These are phyloP conservation scores for Hygrocybe punicea DNA, from an alignment of 768 basidiomycete genomes.

Conservation along the genomic window DNA sequence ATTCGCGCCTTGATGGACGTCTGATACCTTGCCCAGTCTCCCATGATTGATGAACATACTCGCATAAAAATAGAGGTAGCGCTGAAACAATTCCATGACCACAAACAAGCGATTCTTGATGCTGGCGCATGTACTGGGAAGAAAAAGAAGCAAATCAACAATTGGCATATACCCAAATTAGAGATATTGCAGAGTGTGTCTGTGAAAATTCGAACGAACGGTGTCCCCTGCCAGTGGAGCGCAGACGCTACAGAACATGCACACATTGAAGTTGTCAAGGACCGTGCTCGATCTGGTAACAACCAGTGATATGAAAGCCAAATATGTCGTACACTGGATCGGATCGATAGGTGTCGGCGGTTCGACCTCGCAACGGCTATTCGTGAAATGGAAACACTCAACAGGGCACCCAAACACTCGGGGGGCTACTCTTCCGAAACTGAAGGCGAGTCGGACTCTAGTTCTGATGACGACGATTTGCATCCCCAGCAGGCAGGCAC, in stretches of 20 bases:
- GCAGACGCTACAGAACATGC: conserved; percentile 23
- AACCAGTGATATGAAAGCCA: conserved; percentile 19
- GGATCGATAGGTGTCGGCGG: conserved; percentile 10
- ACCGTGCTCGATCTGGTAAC: conserved; percentile 17
- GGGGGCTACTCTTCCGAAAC: neutral
- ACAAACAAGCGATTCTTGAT: conserved; percentile 25
- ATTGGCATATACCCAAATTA: conserved; percentile 36
- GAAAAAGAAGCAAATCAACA: conserved; percentile 14
- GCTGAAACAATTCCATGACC: conserved; percentile 24
- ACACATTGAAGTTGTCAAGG: conserved; percentile 20
- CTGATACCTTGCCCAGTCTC: conserved; percentile 11
- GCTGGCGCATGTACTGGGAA: conserved; percentile 13
- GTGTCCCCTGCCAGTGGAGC: conserved; percentile 22
- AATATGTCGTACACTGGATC: conserved; percentile 21
- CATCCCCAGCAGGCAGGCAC: neutral
- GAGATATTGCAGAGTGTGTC: conserved; percentile 26
- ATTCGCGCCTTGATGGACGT: conserved; percentile 12
- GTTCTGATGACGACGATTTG: conserved; percentile 1
- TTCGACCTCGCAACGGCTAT: conserved; percentile 17
- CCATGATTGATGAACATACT: conserved; percentile 1
- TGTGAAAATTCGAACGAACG: conserved; percentile 11
- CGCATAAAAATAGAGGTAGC: conserved; percentile 12
- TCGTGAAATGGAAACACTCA: neutral
- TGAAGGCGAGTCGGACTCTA: neutral
- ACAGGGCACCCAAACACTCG: too few species aligned